Conservation (phyloP, 2,329 filamentous ascomycete genomes). For the Neoascochyta sp. region DNA sequence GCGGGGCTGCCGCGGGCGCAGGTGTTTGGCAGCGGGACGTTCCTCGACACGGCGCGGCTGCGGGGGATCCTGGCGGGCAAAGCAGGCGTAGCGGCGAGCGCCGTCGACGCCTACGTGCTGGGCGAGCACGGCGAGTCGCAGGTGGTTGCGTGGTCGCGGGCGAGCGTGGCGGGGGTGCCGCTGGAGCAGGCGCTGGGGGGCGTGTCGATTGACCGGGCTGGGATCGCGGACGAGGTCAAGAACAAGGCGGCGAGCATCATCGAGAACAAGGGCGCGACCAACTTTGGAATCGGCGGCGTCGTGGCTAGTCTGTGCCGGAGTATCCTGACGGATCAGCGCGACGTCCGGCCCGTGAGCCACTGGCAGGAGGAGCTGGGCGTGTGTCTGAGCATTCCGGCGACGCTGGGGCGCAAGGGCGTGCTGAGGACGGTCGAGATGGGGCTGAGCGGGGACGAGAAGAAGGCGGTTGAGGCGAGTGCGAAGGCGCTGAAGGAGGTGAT, state of each 20-base stretch:
- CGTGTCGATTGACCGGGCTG: slow-evolving; percentile 3
- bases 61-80: slow-evolving; percentile 11
- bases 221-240: slow-evolving; percentile 12
- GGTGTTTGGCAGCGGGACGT: slow-evolving; percentile 19
- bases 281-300: slow-evolving; percentile 19
- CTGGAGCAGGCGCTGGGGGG: slow-evolving; percentile 1
- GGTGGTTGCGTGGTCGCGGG: slow-evolving; percentile 16
- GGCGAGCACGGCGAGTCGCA: slow-evolving; percentile 19
- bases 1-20: slow-evolving; percentile 11
- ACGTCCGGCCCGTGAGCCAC: slow-evolving; percentile 11
- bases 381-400: slow-evolving; percentile 16
- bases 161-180: slow-evolving; percentile 10
- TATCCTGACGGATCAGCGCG: slow-evolving; percentile 13
- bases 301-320: slow-evolving; percentile 15
- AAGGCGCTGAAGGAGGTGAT: slow-evolving; percentile 14
- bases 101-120: slow-evolving; percentile 15
- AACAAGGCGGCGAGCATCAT: slow-evolving; percentile 16
- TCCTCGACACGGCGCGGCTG: slow-evolving; percentile 18
- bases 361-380: slow-evolving; percentile 12
- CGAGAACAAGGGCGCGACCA: slow-evolving; percentile 18
- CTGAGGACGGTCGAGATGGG: slow-evolving; percentile 9
- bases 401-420: slow-evolving; percentile 13
- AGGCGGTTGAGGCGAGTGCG: slow-evolving; percentile 10
- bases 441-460: slow-evolving; percentile 9
- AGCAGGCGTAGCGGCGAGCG: slow-evolving; percentile 10